Evolutionary conservation across 306 rosid species (phyloP).

Genomic region (Albizia julibrissin): DNA sequence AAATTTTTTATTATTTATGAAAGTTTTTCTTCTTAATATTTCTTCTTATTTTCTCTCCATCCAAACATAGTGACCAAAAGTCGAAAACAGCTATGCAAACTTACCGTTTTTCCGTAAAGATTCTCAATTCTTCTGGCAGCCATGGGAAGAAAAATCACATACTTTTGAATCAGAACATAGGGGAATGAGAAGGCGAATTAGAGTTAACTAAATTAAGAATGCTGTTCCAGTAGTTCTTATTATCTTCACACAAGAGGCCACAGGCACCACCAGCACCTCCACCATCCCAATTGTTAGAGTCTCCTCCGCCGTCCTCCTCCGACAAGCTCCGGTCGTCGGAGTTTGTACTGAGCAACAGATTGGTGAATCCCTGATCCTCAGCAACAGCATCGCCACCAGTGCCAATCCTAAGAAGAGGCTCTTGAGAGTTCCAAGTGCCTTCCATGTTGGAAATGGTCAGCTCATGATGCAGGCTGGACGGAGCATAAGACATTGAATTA

Average conservation of each 20-base stretch:
- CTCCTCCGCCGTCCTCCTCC: conserved; percentile 45
- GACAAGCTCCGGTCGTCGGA: conserved; percentile 55
- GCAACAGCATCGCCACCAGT: conserved; percentile 16
- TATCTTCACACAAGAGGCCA: conserved; percentile 60
- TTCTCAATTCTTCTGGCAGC: not conserved
- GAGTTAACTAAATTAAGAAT: conserved; percentile 86
- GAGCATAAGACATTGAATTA: conserved; percentile 47
- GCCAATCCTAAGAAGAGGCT: conserved; percentile 35
- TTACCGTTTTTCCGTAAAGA: not conserved
- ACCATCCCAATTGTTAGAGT: conserved; percentile 45
- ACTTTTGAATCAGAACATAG: conserved; percentile 50
- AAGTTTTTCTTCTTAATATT: too few relatives aligned
- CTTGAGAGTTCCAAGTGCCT: conserved; percentile 35
- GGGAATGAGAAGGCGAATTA: conserved; percentile 68
- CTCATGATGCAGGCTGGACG: conserved; percentile 43
- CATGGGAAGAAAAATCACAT: not conserved
- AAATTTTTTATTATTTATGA: too few relatives aligned
- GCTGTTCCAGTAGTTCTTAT: conserved; percentile 76
- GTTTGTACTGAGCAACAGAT: conserved; percentile 63
- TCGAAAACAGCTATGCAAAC: not conserved
- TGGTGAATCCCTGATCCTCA: conserved; percentile 72
- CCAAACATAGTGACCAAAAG: not conserved
- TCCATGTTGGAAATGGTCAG: conserved; percentile 46
- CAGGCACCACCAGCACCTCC: not conserved
- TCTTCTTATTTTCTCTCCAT: too few relatives aligned